Evolutionary conservation across 345 rosid genomes (phyloP).

Genomic region (Anastatica hierochuntica): DNA sequence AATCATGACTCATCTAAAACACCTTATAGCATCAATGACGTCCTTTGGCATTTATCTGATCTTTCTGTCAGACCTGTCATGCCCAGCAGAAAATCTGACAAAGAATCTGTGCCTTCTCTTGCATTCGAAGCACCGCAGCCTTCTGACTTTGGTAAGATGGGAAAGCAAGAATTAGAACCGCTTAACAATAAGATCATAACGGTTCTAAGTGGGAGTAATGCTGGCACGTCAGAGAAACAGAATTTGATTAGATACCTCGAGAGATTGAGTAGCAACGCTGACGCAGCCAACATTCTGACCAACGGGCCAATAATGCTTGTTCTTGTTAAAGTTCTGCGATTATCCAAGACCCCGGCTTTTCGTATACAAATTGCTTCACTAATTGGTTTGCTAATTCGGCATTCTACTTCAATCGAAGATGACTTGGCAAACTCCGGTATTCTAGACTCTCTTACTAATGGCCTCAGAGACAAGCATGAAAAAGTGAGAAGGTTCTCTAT

Average conservation of each 20-base stretch:
- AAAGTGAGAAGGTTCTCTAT: conserved; percentile 88
- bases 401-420: conserved; percentile 75
- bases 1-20: conserved; percentile 55
- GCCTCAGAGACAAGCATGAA: conserved; percentile 89
- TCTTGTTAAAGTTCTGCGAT: conserved; percentile 85
- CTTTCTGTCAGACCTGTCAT: conserved; percentile 94
- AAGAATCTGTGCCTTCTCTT: conserved; percentile 59
- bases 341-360: conserved; percentile 74
- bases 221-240: conserved; percentile 77
- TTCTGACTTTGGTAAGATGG: conserved; percentile 64
- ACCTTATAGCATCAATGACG: conserved; percentile 45
- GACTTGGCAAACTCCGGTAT: conserved; percentile 91
- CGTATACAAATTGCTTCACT: conserved; percentile 88
- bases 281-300: conserved; percentile 80
- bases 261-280: conserved; percentile 75
- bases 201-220: conserved; percentile 49
- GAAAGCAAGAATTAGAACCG: conserved; percentile 66
- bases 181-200: conserved; percentile 48
- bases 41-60: conserved; percentile 92
- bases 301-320: conserved; percentile 89
- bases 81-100: conserved; percentile 92
- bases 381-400: conserved; percentile 87
- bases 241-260: conserved; percentile 82
- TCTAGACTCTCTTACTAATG: conserved; percentile 74
- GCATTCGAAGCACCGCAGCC: conserved; percentile 66